Base-by-base conservation (phyloP, 2,329 filamentous ascomycete genomes). In the Apiospora pterosperma region DNA sequence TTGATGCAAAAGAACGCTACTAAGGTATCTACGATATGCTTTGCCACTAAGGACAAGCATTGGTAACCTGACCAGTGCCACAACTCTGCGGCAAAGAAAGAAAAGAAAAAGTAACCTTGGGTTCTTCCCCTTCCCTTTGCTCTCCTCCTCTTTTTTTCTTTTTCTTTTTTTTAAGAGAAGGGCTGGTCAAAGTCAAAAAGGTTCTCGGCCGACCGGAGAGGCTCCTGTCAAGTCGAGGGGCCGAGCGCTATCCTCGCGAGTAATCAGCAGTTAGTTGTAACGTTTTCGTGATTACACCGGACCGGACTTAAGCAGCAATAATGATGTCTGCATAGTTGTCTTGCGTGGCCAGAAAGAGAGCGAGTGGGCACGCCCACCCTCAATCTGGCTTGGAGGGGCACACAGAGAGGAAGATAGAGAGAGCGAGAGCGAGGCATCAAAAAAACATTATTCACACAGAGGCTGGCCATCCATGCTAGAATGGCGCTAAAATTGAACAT, bases 401-500 rank as follows among this genome's bases (percentile, higher is more conserved):
- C 11, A 44, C 19, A 11, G 11, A 55, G 34, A 55, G 21, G 38
- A 34, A n/a, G 5, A n/a, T 16, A 44, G 41, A 41, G 38, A 41
- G 38, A 41, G 38, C 10, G 38, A 41, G 38, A 41, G 38, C 10
- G 58, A 60, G 34, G 58, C 34, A 55, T n/a, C 28, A 34, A 21
- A 55, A 55, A 55, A n/a, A 34, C 48, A 55, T 16, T 28, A 55
- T 55, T 55, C 48, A 21, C 48, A 55, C 48, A 38, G 36, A 39
- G 59, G 59, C 59, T 61, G 59, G 59, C 59, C 41, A 41, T 38
- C 59, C 23, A 23, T 41, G 36, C 59, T 41, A 28, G 36, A 60
- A 61, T 21, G 59, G 36, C 59, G 59, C 59, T 61, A 61, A 61
- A 31, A 61, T 61, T 36, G 59, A 36, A 41, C 25, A 38, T 55